phyloP scores from a whole-genome alignment of 169 alveolate genomes.

The Plasmodium relictum region DNA sequence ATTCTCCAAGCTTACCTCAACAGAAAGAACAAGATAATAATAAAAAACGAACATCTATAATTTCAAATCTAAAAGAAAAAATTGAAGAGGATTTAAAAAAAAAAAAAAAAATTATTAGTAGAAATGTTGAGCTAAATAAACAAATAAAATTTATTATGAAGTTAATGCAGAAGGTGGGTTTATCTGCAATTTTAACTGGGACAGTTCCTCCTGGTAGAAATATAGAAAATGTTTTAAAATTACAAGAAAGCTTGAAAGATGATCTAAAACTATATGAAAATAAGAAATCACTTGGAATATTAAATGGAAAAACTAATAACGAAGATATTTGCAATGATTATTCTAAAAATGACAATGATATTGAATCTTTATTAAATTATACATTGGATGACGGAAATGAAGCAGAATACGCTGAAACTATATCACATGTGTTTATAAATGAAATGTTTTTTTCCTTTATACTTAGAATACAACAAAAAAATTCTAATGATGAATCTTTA shows the following conservation, averaged over 20 bases:
- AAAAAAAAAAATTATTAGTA: conserved; percentile 55
- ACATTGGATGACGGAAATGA: conserved; percentile 35
- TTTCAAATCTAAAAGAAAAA: conserved; percentile 65
- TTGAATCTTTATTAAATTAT: conserved; percentile 10
- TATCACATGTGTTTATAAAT: conserved; percentile 77
- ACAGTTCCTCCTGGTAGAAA: conserved; percentile 75
- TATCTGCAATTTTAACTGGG: conserved; percentile 68
- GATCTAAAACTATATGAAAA: conserved; percentile 30
- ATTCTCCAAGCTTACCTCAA: background rate
- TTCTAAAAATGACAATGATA: background rate
- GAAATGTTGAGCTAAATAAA: conserved; percentile 74
- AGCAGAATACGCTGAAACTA: conserved; percentile 38
- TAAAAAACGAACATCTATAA: conserved; percentile 73
- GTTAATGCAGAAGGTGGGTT: conserved; percentile 76
- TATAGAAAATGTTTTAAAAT: conserved; percentile 65
- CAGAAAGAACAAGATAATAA: conserved; percentile 39
- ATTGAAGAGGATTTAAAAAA: conserved; percentile 73
- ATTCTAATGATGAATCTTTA: conserved; percentile 19
- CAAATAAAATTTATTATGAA: conserved; percentile 76
- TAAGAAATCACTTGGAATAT: conserved; percentile 28
- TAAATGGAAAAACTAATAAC: conserved; percentile 6
- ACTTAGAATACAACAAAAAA: conserved; percentile 47
- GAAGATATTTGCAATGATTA: background rate
- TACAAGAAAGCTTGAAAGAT: conserved; percentile 68
- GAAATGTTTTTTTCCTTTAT: conserved; percentile 73